Evolutionary conservation across 2,329 filamentous ascomycete genomes (phyloP).

Genomic region (Xylaria sp.): DNA sequence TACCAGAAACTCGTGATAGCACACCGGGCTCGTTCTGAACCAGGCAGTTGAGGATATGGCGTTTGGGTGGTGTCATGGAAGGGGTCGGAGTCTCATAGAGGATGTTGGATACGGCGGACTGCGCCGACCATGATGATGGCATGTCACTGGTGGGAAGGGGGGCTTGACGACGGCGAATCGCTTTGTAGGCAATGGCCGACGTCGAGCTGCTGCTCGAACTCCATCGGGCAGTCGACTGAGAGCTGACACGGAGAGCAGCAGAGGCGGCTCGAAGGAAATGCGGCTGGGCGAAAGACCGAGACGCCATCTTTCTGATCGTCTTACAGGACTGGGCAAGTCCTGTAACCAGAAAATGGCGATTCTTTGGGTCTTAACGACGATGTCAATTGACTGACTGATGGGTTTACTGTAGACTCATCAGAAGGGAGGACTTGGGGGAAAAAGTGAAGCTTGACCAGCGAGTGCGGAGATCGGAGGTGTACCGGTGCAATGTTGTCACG

Average conservation of each 20-base stretch:
- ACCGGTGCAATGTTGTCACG: not conserved
- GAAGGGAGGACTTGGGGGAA: constrained; percentile 9
- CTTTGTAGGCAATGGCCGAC: constrained; percentile 94
- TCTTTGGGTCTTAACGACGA: constrained; percentile 20
- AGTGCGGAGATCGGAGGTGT: constrained; percentile 27
- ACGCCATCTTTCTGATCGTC: constrained; percentile 30
- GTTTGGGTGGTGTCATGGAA: constrained; percentile 77
- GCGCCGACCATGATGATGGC: constrained; percentile 77
- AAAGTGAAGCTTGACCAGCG: constrained; percentile 8
- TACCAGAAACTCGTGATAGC: constrained; percentile 90
- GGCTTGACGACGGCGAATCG: constrained; percentile 82
- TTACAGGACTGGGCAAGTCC: constrained; percentile 25
- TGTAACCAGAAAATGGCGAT: constrained; percentile 27
- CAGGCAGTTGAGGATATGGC: constrained; percentile 94
- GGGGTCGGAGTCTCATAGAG: constrained; percentile 95
- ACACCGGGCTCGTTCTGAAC: constrained; percentile 99
- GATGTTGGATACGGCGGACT: constrained; percentile 94
- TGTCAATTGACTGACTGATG: constrained; percentile 22
- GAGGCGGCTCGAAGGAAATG: constrained; percentile 27
- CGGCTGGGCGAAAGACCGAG: constrained; percentile 27
- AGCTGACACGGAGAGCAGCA: constrained; percentile 17
- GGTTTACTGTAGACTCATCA: constrained; percentile 22
- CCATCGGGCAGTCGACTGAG: constrained; percentile 26
- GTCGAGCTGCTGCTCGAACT: constrained; percentile 65
- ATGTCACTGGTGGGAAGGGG: constrained; percentile 75